These are phyloP conservation scores for Podospora pseudopauciseta DNA, from an alignment of 495 filamentous ascomycete species.

Conservation along the genomic window DNA sequence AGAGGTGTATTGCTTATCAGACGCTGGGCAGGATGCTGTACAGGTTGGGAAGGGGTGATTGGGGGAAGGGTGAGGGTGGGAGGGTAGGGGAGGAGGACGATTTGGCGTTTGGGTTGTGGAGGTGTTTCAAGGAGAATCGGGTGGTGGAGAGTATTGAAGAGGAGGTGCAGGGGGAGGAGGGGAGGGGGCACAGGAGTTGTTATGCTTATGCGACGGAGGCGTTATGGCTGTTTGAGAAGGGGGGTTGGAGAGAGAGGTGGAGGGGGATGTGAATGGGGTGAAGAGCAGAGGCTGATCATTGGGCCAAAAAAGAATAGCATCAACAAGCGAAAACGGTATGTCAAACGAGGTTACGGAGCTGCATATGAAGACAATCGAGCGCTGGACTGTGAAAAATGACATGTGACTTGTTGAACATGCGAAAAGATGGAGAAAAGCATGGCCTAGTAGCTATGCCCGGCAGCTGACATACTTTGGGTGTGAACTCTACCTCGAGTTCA, in stretches of 20 bases:
- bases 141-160: constrained; percentile 69
- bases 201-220: constrained; percentile 84
- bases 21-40: constrained; percentile 83
- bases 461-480: too few species aligned
- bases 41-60: constrained; percentile 74
- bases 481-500: too few species aligned
- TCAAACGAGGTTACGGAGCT: too few species aligned
- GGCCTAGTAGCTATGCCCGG: too few species aligned
- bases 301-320: not conserved
- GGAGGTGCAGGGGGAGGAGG: constrained; percentile 54
- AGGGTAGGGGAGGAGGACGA: constrained; percentile 47
- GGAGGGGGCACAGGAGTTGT: constrained; percentile 56
- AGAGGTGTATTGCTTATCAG: constrained; percentile 89
- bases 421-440: too few species aligned
- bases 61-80: constrained; percentile 59
- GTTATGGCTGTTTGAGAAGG: constrained; percentile 85
- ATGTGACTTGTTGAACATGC: too few species aligned
- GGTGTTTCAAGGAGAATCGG: constrained; percentile 68
- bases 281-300: not conserved
- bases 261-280: constrained; percentile 22
- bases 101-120: constrained; percentile 63
- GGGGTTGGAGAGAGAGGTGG: constrained; percentile 57
- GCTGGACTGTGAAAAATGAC: too few species aligned
- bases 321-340: too few species aligned
- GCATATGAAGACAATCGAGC: too few species aligned